A percentile compares a stretch with the other conserved stretches of the same genome.
phyloP scores from a whole-genome alignment of 768 basidiomycete species.

The Myochromella boudieri region DNA sequence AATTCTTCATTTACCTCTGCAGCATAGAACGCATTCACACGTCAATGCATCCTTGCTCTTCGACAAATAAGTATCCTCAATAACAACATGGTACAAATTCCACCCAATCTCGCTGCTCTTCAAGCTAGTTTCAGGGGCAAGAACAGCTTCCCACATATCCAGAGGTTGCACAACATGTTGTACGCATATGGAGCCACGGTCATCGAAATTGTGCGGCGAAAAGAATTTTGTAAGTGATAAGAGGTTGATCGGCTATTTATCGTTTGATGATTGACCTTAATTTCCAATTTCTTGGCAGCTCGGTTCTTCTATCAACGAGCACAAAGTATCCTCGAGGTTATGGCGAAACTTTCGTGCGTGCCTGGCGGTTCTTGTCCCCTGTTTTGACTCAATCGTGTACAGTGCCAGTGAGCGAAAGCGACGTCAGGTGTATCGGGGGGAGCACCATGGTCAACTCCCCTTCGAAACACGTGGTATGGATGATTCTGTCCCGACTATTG shows the following conservation, averaged over 20 bases:
- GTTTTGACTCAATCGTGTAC: slow-evolving; percentile 3
- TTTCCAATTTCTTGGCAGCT: slow-evolving; percentile 44
- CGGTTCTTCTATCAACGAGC: slow-evolving; percentile 82
- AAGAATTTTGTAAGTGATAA: slow-evolving; percentile 73
- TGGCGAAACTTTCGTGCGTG: slow-evolving; percentile 84
- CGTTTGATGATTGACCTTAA: neutral
- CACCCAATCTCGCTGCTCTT: slow-evolving; percentile 58
- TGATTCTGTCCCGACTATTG: slow-evolving; percentile 74
- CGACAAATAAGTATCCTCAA: slow-evolving; percentile 81
- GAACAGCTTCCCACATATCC: slow-evolving; percentile 89
- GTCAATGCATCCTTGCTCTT: slow-evolving; percentile 62
- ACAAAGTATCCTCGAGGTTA: slow-evolving; percentile 77
- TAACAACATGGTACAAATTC: slow-evolving; percentile 75
- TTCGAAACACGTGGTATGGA: slow-evolving; percentile 84
- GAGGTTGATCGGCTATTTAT: neutral
- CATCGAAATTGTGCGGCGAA: slow-evolving; percentile 86
- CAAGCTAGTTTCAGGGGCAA: slow-evolving; percentile 73
- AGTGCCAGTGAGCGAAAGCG: slow-evolving; percentile 80
- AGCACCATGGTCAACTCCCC: slow-evolving; percentile 83
- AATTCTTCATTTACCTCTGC: slow-evolving; percentile 22
- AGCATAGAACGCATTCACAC: slow-evolving; percentile 69
- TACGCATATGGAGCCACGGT: slow-evolving; percentile 92
- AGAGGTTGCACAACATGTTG: slow-evolving; percentile 83
- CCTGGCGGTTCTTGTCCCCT: slow-evolving; percentile 4
- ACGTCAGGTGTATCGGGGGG: slow-evolving; percentile 81